Base-by-base conservation (phyloP, 2,329 filamentous ascomycete genomes). In the Trichoderma sp. region DNA sequence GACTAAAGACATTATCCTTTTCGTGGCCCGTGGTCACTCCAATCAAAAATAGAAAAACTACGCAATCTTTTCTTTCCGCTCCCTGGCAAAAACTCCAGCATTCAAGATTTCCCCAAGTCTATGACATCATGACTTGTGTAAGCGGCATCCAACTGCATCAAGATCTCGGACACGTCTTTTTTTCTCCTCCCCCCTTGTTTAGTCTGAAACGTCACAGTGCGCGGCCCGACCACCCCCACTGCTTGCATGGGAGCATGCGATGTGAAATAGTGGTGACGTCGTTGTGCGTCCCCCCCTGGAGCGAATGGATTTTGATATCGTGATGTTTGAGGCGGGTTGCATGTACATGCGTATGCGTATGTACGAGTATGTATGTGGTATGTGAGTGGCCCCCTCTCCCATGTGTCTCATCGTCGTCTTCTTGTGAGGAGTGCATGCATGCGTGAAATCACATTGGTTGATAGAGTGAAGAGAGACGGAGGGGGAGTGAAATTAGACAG, bases 131-230 rank as follows among this genome's bases (percentile, higher is more conserved):
- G 24, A 24, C 36, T n/a, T 11, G 26, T 26, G n/a, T 34, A 51
- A 47, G 56, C 51, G 39, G 65, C 56, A 60, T 18, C 66, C 34
- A 39, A 32, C 34, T 26, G 56, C 66, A 69, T 61, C 56, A 61
- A 61, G 36, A 28, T 47, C 53, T 32, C 7, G 34, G 21, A 34
- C 21, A 24, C 65, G 9, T 34, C 51, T 30, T 30, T 47, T 24
- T 24, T 15, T 14, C n/a, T 12, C 43, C 43, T 24, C 43, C 43
- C 43, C 43, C 30, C 21, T 21, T 9, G 6, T 58, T 43, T 61
- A 61, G 34, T 34, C n/a, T 61, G 66, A 69, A 69, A 69, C 66
- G 66, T 47, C 66, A 32, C 56, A 61, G 28, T 47, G 39, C 56
- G 66, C 39, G 39, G 66, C 56, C 66, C 66, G 66, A 51, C 6